Conservation (phyloP, 2,329 filamentous ascomycete genomes). For the Pleurostoma richardsiae region DNA sequence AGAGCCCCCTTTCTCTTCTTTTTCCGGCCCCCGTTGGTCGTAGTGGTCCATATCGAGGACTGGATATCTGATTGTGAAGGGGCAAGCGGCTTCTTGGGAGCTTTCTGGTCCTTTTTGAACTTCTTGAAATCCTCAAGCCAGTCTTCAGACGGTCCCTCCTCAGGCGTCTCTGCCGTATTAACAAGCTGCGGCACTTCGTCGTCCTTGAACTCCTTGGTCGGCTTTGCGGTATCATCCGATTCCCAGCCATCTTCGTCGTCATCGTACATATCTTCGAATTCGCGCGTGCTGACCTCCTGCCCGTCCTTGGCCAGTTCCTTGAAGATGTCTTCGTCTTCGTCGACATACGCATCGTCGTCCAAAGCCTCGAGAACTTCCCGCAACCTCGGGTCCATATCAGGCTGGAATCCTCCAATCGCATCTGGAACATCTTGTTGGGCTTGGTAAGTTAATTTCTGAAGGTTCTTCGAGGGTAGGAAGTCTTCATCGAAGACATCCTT, state of each 20-base stretch:
- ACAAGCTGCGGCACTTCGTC: conserved; percentile 45
- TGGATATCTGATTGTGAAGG: conserved; percentile 59
- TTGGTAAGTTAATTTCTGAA: conserved; percentile 76
- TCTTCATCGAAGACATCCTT: conserved; percentile 64
- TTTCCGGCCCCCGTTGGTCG: conserved; percentile 70
- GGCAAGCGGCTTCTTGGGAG: conserved; percentile 28
- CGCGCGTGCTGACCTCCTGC: conserved; percentile 55
- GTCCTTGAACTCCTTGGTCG: conserved; percentile 51
- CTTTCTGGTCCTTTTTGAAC: conserved; percentile 79
- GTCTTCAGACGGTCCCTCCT: conserved; percentile 64
- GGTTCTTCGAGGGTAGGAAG: conserved; percentile 73
- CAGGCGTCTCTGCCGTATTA: conserved; percentile 39
- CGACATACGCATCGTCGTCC: conserved; percentile 93
- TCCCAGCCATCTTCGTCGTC: conserved; percentile 82
- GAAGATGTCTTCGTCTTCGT: conserved; percentile 82
- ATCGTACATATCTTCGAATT: conserved; percentile 67
- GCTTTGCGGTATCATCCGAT: conserved; percentile 85
- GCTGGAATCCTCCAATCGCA: conserved; percentile 86
- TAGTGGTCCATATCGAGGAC: conserved; percentile 68
- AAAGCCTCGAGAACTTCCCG: conserved; percentile 89
- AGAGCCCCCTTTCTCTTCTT: conserved; percentile 96
- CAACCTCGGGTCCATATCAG: conserved; percentile 93
- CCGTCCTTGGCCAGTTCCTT: conserved; percentile 39
- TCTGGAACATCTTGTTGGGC: conserved; percentile 92
- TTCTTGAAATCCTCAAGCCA: conserved; percentile 93